phyloP scores from a whole-genome alignment of 164 flowering plant species.

The Aristolochia contorta region DNA sequence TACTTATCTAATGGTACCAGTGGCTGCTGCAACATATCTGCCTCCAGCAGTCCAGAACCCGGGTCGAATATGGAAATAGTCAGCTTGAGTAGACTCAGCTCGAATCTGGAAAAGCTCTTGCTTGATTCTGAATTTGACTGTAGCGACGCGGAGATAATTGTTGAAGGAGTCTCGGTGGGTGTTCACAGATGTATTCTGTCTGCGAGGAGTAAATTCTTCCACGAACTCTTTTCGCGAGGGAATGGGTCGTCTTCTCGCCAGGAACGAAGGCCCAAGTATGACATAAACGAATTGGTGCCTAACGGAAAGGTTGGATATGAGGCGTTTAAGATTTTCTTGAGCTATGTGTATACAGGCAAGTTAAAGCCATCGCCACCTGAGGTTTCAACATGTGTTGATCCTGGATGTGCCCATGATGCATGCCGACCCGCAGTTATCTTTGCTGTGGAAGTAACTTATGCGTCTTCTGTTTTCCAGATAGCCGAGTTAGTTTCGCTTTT shows the following conservation, averaged over 20 bases:
- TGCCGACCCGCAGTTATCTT: conserved; percentile 63
- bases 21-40: conserved; percentile 13
- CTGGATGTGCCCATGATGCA: conserved; percentile 46
- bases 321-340: conserved; percentile 46
- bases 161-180: conserved; percentile 42
- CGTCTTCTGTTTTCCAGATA: conserved; percentile 46
- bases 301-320: conserved; percentile 57
- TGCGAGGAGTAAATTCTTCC: conserved; percentile 50
- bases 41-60: conserved; percentile 19
- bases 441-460: conserved; percentile 60
- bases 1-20: conserved; percentile 42
- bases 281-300: conserved; percentile 43
- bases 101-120: conserved; percentile 44
- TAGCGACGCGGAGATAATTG: conserved; percentile 51
- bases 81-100: conserved; percentile 45
- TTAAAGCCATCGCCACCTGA: conserved; percentile 45
- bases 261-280: conserved; percentile 41
- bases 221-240: conserved; percentile 30
- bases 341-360: conserved; percentile 61
- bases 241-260: conserved; percentile 15
- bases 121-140: conserved; percentile 28
- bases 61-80: conserved; percentile 30
- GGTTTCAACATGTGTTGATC: conserved; percentile 64
- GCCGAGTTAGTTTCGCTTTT: conserved; percentile 57
- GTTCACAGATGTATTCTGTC: conserved; percentile 63